These are phyloP conservation scores for Diaporthe longicolla DNA, from an alignment of 2,329 filamentous ascomycete genomes.

Conservation along the genomic window DNA sequence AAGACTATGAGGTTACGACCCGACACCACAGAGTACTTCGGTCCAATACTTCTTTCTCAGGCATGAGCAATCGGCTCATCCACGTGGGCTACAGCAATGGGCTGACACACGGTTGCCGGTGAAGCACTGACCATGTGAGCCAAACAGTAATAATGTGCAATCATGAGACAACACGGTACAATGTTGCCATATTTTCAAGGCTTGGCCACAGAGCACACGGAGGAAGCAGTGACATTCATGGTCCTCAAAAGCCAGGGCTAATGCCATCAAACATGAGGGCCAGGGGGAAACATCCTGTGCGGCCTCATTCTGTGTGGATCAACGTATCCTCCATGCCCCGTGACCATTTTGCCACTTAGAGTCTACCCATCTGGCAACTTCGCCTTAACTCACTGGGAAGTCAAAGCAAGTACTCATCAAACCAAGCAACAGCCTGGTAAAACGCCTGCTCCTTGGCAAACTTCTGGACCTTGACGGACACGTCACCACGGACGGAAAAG, in stretches of 20 bases:
- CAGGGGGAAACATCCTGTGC: no score
- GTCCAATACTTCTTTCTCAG: background rate
- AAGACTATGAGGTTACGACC: background rate
- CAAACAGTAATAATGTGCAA: background rate
- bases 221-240: background rate
- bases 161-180: no score
- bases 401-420: slow-evolving; percentile 71
- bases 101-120: background rate
- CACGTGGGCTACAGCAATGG: background rate
- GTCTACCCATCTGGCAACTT: background rate
- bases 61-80: background rate
- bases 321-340: no score
- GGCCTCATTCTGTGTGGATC: no score
- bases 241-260: background rate
- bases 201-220: fast-evolving
- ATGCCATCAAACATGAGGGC: no score
- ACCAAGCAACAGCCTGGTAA: slow-evolving; percentile 82
- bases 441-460: slow-evolving; percentile 89
- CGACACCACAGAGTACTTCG: no score
- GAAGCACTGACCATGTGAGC: no score
- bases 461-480: slow-evolving; percentile 67
- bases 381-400: background rate
- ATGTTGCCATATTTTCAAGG: background rate
- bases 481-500: slow-evolving; percentile 79
- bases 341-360: background rate